Base-by-base conservation (phyloP, 2,329 filamentous ascomycete species). In the Aspergillus caelatus region DNA sequence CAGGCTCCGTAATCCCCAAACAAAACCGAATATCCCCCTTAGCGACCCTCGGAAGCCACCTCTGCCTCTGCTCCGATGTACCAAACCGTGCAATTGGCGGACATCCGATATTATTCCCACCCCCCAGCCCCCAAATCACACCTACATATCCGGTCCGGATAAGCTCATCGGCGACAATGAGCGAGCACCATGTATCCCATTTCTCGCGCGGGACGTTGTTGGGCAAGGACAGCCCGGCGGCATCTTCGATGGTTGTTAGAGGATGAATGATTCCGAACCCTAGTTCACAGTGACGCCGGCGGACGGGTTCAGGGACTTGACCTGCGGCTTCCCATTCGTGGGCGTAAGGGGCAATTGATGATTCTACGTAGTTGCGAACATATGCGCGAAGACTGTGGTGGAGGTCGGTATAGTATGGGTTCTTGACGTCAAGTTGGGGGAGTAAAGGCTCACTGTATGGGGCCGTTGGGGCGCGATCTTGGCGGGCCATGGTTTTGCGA, bases 61-160 rank as follows among this genome's bases (percentile, higher is more conserved):
- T 80, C 21, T 71, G 74, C 72, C 87, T 87, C 75, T 90, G 88
- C 71, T 83, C 83, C 36, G 82, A 76, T 0, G 82, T 89, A 1
- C 89, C 89, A 68, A 87, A 86, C 56, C 85, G 81, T n/a, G 89
- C 81, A 53, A 91, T 80, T 0, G 89, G 89, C 6, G 89, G 88
- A 30, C 83, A 83, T 0, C 89, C 89, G 67, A 91, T 91, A 1
- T 82, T 80, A 46, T 85, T 86, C 0, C 84, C 88, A 28, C 87
- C 87, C 2, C 81, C 84, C 12, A 91, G 77, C 1, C 84, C 84
- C 70, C 84, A 86, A 4, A 82, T 77, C 2, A 89, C 85, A 10
- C 88, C 86, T 1, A 84, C 85, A 63, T 84, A 84, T 10, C 82
- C 85, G 34, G 87, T 78, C 6, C 86, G 79, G 3, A 81, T 81